Conservation (phyloP, 73 alveolate species). For the Paramecium caudatum region DNA sequence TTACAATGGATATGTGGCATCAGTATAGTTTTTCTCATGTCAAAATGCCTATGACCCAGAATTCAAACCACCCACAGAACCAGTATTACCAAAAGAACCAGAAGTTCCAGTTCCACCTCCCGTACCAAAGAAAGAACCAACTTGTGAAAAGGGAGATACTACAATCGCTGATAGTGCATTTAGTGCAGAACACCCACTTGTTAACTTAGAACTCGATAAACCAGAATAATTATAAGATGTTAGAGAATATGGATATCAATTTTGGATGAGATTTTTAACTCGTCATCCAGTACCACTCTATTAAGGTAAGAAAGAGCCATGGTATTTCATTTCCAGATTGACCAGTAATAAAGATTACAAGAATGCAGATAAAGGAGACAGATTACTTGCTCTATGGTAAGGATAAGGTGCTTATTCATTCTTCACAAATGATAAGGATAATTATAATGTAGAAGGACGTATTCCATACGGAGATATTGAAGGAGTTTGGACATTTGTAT, state of each 20-base stretch:
- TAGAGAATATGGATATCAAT: conserved; percentile 65
- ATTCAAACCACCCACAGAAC: conserved; percentile 35
- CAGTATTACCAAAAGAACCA: conserved; percentile 22
- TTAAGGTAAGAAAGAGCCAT: conserved; percentile 58
- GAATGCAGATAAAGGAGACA: conserved; percentile 22
- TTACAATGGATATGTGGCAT: conserved; percentile 35
- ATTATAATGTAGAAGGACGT: background rate
- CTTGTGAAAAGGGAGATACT: conserved; percentile 22
- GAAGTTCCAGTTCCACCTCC: conserved; percentile 51
- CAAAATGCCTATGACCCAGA: conserved; percentile 48
- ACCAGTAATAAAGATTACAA: background rate
- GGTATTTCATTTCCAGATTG: conserved; percentile 53
- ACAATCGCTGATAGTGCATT: conserved; percentile 9
- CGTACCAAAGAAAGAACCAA: conserved; percentile 48
- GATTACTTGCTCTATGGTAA: conserved; percentile 44
- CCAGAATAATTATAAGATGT: conserved; percentile 64
- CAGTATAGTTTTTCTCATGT: conserved; percentile 14
- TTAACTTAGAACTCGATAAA: background rate
- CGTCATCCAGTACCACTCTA: conserved; percentile 57
- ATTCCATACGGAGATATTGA: conserved; percentile 56
- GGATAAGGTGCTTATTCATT: background rate
- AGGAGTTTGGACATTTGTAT: conserved; percentile 50
- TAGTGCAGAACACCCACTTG: conserved; percentile 8
- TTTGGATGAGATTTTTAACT: conserved; percentile 62
- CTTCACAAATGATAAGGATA: conserved; percentile 24